Conservation (phyloP, 441 rosid species). For the Manihot esculenta region DNA sequence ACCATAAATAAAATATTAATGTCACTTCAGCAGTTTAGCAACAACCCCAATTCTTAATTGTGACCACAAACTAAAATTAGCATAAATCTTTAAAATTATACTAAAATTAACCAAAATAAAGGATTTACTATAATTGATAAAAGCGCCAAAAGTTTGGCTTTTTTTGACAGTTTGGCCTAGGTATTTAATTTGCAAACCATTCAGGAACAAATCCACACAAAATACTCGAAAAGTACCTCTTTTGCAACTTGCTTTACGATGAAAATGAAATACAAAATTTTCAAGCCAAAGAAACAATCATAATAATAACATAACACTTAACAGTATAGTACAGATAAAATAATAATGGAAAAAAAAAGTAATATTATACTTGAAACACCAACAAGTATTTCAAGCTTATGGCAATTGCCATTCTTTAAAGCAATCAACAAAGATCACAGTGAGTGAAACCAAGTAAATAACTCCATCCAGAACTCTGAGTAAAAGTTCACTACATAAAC, state of each 20-base stretch:
- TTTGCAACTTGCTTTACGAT: not conserved
- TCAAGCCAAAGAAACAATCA: slow-evolving; percentile 2
- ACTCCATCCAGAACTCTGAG: not conserved
- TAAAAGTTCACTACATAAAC: not conserved
- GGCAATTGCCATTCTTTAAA: not conserved
- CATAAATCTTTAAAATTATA: no score
- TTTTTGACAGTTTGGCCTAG: no score
- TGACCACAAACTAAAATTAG: no score
- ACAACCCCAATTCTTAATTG: no score
- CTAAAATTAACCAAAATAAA: no score
- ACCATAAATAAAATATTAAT: no score
- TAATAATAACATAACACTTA: not conserved
- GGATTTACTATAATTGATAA: no score
- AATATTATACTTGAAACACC: no score
- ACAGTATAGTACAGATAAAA: no score
- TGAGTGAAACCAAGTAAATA: slow-evolving; percentile 2
- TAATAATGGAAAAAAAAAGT: no score
- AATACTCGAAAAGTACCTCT: not conserved
- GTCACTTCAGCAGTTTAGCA: no score
- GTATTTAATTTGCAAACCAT: not conserved
- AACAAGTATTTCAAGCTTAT: not conserved
- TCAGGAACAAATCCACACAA: not conserved
- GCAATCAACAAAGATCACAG: not conserved
- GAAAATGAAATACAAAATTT: slow-evolving; percentile 2
- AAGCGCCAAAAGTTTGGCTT: no score